Evolutionary conservation across 257 asterid genomes (phyloP).

Genomic region (Cruciata laevipes): DNA sequence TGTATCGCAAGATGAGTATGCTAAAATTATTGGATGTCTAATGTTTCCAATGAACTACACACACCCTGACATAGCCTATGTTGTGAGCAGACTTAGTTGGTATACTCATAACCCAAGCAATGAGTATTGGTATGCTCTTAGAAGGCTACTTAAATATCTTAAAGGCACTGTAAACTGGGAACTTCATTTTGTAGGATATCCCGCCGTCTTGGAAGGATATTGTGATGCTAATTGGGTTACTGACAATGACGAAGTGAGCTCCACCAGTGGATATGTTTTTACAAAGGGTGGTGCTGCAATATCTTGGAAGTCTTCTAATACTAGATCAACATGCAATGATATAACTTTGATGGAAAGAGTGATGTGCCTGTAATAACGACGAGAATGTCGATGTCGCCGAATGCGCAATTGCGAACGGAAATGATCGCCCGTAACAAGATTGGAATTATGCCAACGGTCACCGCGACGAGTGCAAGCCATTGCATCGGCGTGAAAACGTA

Average conservation of each 20-base stretch:
- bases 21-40: not conserved
- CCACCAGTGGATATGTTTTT: not conserved
- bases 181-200: not conserved
- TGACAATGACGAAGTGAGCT: too few species aligned
- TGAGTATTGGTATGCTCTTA: not conserved
- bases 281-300: not conserved
- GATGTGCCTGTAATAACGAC: slow-evolving; percentile 73
- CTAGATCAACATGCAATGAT: too few species aligned
- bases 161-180: not conserved
- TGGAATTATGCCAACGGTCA: slow-evolving; percentile 57
- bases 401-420: slow-evolving; percentile 35
- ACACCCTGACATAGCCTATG: not conserved
- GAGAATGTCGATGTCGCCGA: slow-evolving; percentile 67
- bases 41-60: not conserved
- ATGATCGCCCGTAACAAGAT: slow-evolving; percentile 40
- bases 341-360: too few species aligned
- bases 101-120: not conserved
- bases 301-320: not conserved
- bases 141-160: not conserved
- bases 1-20: too few species aligned
- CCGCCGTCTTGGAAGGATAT: not conserved
- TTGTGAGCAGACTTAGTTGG: not conserved
- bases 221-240: slow-evolving; percentile 9
- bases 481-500: slow-evolving; percentile 48
- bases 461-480: slow-evolving; percentile 58